These are phyloP conservation scores for Mikania micrantha DNA, from an alignment of 129 eudicot genomes.

Conservation along the genomic window DNA sequence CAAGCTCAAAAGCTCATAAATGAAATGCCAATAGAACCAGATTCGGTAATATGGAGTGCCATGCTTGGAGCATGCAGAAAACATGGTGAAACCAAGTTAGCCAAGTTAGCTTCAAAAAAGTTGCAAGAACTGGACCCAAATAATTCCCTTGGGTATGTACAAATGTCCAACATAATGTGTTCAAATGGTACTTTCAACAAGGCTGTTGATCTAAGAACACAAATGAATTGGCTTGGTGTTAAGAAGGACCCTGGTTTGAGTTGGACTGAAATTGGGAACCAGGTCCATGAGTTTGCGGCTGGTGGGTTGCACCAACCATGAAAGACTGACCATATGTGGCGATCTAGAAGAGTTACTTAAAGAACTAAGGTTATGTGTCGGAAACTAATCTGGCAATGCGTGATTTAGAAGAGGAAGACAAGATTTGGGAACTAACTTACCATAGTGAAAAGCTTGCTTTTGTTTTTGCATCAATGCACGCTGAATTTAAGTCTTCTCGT, in stretches of 20 bases:
- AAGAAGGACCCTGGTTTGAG: constrained; percentile 82
- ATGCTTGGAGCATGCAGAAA: constrained; percentile 72
- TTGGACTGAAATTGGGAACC: constrained; percentile 59
- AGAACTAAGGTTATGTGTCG: constrained; percentile 57
- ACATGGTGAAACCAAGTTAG: constrained; percentile 51
- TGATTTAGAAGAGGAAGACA: constrained; percentile 74
- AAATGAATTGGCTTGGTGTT: constrained; percentile 55
- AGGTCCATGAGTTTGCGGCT: constrained; percentile 67
- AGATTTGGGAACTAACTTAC: constrained; percentile 49
- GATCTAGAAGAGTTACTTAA: constrained; percentile 35
- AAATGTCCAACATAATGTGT: constrained; percentile 58
- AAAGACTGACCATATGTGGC: constrained; percentile 33
- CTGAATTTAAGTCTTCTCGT: constrained; percentile 4
- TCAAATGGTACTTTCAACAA: constrained; percentile 46
- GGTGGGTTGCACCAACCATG: constrained; percentile 62
- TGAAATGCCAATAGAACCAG: constrained; percentile 66
- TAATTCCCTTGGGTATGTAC: constrained; percentile 60
- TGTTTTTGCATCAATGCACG: constrained; percentile 44
- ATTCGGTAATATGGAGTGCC: constrained; percentile 76
- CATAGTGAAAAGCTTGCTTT: constrained; percentile 85
- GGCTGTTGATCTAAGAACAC: constrained; percentile 44
- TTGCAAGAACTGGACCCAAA: constrained; percentile 56
- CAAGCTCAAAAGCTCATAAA: constrained; percentile 59
- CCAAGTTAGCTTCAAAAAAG: constrained; percentile 45
- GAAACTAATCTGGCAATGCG: constrained; percentile 50